Evolutionary conservation across 2,329 filamentous ascomycete genomes (phyloP), one percentile per base, ranked within the genome.

Genomic region (Cordyceps fumosorosea): DNA sequence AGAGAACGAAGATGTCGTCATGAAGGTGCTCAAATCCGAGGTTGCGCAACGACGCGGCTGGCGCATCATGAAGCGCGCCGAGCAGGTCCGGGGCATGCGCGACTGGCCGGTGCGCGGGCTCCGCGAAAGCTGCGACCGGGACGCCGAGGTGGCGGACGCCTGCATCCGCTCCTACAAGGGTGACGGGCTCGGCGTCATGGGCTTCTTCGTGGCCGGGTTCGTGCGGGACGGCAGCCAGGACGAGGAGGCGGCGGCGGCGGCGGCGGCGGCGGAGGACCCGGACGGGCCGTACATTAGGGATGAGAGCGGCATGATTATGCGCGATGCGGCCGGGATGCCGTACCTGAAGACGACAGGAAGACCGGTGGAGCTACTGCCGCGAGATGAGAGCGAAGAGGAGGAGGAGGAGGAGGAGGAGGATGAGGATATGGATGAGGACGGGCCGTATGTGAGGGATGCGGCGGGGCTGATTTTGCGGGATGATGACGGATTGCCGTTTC

Each of bases 171-270:
- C 91, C 37, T 88, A 89, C 73, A 90, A 93, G 68, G 89, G 86
- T 29, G 91, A 93, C 67, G 87, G 87, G 11, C 84, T 89, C 65
- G 91, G 92, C 0, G 90, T 93, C 0, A 96, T 97, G 84, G 93
- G 95, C 0, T 98, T 99, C 75, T 99, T 99, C 69, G 90, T 97
- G 22, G 91, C 86, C n/a, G 91, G 83, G 0, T 96, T 99, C 74
- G 82, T 91, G 3, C 71, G 73, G 47, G 62, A 64, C n/a, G 66
- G 50, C 10, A 63, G 45, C 47, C 64, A 65, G 40, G 70, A 69
- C 29, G 62, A 56, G 16, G 54, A 24, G 32, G 34, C 42, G 18
- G n/a, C n/a, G n/a, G n/a, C n/a, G n/a, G n/a, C n/a, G n/a, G n/a
- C n/a, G n/a, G n/a, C n/a, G n/a, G n/a, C n/a, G n/a, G n/a, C n/a